Conservation (phyloP, 2,329 filamentous ascomycete genomes). For the Alternaria viburni region DNA sequence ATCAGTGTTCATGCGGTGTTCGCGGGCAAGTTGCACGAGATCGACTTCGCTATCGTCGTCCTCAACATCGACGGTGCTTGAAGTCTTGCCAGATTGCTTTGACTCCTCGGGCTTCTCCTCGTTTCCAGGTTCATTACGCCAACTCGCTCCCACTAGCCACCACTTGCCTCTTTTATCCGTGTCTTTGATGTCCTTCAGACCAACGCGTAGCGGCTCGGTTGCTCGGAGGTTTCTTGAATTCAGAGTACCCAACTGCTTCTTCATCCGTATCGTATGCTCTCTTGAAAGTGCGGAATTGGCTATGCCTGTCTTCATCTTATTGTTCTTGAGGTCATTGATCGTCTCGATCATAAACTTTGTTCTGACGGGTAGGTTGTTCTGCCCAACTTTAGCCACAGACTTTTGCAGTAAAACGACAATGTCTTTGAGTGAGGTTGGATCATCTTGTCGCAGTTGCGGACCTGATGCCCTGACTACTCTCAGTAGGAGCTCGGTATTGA, state of each 20-base stretch:
- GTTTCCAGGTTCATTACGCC: conserved; percentile 58
- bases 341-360: conserved; percentile 98
- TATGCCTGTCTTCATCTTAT: conserved; percentile 78
- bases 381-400: conserved; percentile 70
- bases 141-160: conserved; percentile 98
- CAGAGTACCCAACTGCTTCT: conserved; percentile 82
- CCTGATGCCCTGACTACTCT: conserved; percentile 82
- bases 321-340: conserved; percentile 94
- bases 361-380: conserved; percentile 77
- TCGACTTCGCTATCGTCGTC: conserved; percentile 60
- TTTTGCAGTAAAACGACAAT: conserved; percentile 82
- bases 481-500: conserved; percentile 86
- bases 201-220: conserved; percentile 81
- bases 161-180: conserved; percentile 91
- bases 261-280: conserved; percentile 87
- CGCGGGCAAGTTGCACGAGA: conserved; percentile 73
- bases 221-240: conserved; percentile 72
- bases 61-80: conserved; percentile 15
- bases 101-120: conserved; percentile 44
- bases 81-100: conserved; percentile 31
- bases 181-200: conserved; percentile 80
- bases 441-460: conserved; percentile 83
- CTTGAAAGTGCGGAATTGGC: conserved; percentile 74
- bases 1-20: conserved; percentile 86
- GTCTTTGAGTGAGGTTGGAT: conserved; percentile 85